Evolutionary conservation across 306 rosid species (phyloP), one percentile per base, ranked within the genome.

Genomic region (Cicer bijugum): DNA sequence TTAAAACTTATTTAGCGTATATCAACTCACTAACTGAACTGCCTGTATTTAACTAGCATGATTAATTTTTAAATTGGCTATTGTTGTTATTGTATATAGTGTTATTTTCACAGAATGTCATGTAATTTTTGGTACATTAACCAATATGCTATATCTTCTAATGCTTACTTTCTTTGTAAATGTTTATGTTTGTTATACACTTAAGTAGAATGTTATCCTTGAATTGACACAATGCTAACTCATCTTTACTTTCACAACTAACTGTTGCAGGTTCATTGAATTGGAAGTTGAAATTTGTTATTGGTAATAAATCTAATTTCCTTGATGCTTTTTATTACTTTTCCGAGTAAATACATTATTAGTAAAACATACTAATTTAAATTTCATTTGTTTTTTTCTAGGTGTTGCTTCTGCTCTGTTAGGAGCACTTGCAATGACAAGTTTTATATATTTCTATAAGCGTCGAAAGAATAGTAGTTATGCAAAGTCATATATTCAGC

Each of bases 251-350:
- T 82, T 67, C 28, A 55, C 10, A 75, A 48, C 12, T 55, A 45
- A 48, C 11, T 35, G 8, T 82, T 72, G 79, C 97, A 81, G 96
- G 0, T 0, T 0, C 0, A 2, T 1, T 0, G 43, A n/a, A 11
- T 9, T 2, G 0, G 69, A 0, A 0, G 7, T 4, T 0, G 23
- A 85, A 75, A 77, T 0, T 70, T 42, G 0, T 9, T 46, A 38
- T 88, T 74, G 97, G 97, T 91, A 91, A 85, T 45, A 9, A 11
- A 55, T 78, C 28, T 7, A 9, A 10, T 16, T 70, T 58, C 40
- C 57, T 28, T 72, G 23, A 69, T n/a, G 14, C 35, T 63, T 14
- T 11, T 28, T 0, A 1, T 47, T 55, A 12, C 2, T 20, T 50
- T 67, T 52, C 11, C 15, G 0, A 38, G 42, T 33, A 56, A 20